Evolutionary conservation across 495 filamentous ascomycete species (phyloP).

Genomic region (Penicillium coprophilum): DNA sequence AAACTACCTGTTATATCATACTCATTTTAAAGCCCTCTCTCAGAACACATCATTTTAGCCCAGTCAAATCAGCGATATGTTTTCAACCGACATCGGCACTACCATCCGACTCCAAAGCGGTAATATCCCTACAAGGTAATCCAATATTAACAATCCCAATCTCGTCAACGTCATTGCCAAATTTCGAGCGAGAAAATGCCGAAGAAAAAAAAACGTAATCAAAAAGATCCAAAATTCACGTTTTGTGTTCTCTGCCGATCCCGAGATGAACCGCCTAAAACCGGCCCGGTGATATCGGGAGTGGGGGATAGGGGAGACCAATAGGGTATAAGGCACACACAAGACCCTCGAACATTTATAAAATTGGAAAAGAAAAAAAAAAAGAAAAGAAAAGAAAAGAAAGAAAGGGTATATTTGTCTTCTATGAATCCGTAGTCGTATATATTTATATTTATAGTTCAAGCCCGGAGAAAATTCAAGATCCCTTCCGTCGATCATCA

Average conservation of each 20-base stretch:
- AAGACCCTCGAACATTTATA: constrained; percentile 9
- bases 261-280: not conserved
- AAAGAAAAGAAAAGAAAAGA: constrained; percentile 18
- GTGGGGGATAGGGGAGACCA: constrained; percentile 11
- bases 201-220: not conserved
- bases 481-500: constrained; percentile 17
- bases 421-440: constrained; percentile 9
- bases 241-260: not conserved
- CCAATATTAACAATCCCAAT: not conserved
- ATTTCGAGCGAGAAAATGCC: not conserved
- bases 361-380: constrained; percentile 1
- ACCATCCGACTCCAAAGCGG: not conserved
- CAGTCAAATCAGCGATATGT: not conserved
- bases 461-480: constrained; percentile 12
- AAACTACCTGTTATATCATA: not conserved
- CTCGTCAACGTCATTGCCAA: not conserved
- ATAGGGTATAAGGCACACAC: constrained; percentile 22
- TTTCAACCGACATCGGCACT: not conserved
- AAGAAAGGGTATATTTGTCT: constrained; percentile 31
- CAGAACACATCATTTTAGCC: not conserved
- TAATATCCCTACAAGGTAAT: not conserved
- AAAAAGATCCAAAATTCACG: not conserved
- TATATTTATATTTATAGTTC: not conserved
- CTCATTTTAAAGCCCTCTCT: not conserved
- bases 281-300: constrained; percentile 7